These are phyloP conservation scores for Nothophytophthora sp. DNA, from an alignment of 352 stramenopile genomes.

Conservation along the genomic window DNA sequence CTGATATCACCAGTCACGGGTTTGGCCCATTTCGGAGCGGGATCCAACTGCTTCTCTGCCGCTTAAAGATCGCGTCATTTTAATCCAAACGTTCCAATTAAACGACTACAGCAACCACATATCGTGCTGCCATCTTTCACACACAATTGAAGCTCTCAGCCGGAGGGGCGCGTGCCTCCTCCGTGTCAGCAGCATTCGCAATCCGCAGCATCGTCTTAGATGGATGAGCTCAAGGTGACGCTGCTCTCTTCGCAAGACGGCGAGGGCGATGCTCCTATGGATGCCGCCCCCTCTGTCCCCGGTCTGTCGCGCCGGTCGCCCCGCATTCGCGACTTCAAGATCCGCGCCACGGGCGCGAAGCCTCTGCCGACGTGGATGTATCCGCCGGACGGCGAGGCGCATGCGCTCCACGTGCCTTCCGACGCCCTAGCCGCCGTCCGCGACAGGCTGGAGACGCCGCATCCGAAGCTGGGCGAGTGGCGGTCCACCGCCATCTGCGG, in stretches of 20 bases:
- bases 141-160: too few species aligned
- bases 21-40: too few species aligned
- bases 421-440: conserved; percentile 30
- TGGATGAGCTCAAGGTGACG: conserved; percentile 53
- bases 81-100: too few species aligned
- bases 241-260: conserved; percentile 30
- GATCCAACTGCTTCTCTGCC: too few species aligned
- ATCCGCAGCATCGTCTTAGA: too few species aligned
- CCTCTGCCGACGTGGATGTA: conserved; percentile 43
- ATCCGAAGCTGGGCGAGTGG: conserved; percentile 68
- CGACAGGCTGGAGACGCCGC: conserved; percentile 19
- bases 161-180: too few species aligned
- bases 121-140: too few species aligned
- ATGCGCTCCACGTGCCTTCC: conserved; percentile 23
- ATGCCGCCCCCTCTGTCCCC: conserved; percentile 1
- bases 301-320: conserved; percentile 11
- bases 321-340: conserved; percentile 25
- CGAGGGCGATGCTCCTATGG: conserved; percentile 9
- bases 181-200: too few species aligned
- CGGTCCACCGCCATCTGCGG: conserved; percentile 90
- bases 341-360: conserved; percentile 5
- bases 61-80: too few species aligned
- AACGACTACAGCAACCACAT: too few species aligned
- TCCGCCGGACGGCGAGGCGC: conserved; percentile 37
- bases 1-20: too few species aligned